Evolutionary conservation across 495 filamentous ascomycete species (phyloP), one percentile per base, ranked within the genome.

Genomic region (Hypomontagnella submonticulosa): DNA sequence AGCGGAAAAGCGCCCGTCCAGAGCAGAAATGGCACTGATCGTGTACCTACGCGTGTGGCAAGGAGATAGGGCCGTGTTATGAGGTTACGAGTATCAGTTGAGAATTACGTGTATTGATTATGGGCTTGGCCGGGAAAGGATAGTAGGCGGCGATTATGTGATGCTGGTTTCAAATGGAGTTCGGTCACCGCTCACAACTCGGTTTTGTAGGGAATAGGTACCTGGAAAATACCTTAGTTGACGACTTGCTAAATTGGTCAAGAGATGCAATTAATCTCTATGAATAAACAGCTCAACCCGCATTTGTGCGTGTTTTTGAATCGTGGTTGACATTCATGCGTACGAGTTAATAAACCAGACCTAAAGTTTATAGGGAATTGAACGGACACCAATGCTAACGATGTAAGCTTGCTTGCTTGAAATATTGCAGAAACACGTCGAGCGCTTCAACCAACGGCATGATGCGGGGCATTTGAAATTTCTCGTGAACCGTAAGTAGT

Each of bases 1-100:
- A 55, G 36, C 7, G 61, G 67, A 7, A 74, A 67, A 59, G 5
- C 19, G 2, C 8, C 52, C 15, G 47, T 46, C 4, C 67, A 56
- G 30, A 8, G 46, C 19, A 71, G 55, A 44, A 55, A 18, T 12
- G 43, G 67, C 13, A 36, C 55, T 2, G 72, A 76, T 63, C 72
- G 74, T n/a, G 57, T 71, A 4, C 60, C 68, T 30, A 40, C 63
- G 18, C 66, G 72, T 8, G 41, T 74, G 32, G 55, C 64, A 8
- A 67, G 64, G 37, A 72, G 60, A 52, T 73, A 58, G 50, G 30
- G 10, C 32, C 51, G 50, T 50, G 47, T 38, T 43, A 59, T 43
- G 47, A 49, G 19, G 32, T 11, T 44, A 57, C 27, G 48, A 37
- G 38, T 59, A 9, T 49, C 15, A 15, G 27, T 27, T 6, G 23